Base-by-base conservation (phyloP, 2,329 filamentous ascomycete genomes). In the Penicillium hordei region DNA sequence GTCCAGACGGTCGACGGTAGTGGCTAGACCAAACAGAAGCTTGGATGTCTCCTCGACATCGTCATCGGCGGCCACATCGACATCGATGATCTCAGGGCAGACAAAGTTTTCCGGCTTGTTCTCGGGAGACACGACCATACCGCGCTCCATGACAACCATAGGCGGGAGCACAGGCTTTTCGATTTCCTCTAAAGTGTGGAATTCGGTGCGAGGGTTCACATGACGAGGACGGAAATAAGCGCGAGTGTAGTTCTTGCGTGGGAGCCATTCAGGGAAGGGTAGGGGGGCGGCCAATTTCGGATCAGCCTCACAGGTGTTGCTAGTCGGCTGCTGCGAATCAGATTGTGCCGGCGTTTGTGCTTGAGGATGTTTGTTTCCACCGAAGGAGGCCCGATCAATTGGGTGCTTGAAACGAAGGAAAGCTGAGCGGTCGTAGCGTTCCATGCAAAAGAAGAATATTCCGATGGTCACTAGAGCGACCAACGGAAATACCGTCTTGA, bases 231-330 rank as follows among this genome's bases (percentile, higher is more conserved):
- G 75, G 63, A 78, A 69, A 63, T 77, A 77, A 59, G 71, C 68
- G 49, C 75, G 75, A 33, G 75, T 78, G 61, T 76, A 77, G 65
- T 77, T 77, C 70, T 78, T 78, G 67, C 73, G 74, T 19, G 67
- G 65, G 39, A 78, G 70, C 75, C 75, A 78, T 66, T 77, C 75
- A 44, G 66, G 63, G 65, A 77, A 73, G 8, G 74, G 67, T 34
- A 77, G 56, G 13, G 73, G 72, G 27, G 74, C 71, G 46, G 70
- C 64, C 31, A 71, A 57, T 46, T 67, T 68, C 12, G 72, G 70
- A 43, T 76, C 71, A 19, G 69, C 66, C 34, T 74, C 72, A 58
- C 75, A 77, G 45, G 70, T 61, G 45, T 64, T 66, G 61, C 49
- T 9, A 57, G 57, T 27, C 40, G 66, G 65, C 40, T 65, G 60